Conservation (phyloP, 202 grass and related monocot genomes). For the Tripidium arundinaceum region DNA sequence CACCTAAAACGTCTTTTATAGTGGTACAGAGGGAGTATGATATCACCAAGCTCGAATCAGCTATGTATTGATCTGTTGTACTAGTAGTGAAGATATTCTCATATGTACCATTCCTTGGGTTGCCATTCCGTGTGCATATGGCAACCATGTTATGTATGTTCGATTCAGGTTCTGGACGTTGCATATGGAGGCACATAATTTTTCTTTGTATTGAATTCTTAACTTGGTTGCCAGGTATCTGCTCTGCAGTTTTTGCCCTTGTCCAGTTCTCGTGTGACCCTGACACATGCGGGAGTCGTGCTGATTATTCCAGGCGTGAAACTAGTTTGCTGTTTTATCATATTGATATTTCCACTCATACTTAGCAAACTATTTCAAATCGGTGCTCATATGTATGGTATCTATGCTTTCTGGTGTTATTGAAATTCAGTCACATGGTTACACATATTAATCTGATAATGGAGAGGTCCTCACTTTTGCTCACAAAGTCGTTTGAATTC, state of each 20-base stretch:
- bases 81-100: not conserved
- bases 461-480: too few relatives aligned
- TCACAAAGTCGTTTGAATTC: not conserved
- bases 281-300: not conserved
- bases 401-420: not conserved
- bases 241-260: not conserved
- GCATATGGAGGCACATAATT: not conserved
- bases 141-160: not conserved
- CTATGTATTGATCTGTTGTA: slow-evolving; percentile 1
- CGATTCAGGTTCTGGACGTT: not conserved
- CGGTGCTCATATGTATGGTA: not conserved
- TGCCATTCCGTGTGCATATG: not conserved
- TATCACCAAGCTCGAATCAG: not conserved
- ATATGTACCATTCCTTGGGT: not conserved
- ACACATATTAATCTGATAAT: not conserved
- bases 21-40: too few relatives aligned
- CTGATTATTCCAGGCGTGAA: not conserved
- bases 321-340: not conserved
- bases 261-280: not conserved
- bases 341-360: not conserved
- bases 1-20: too few relatives aligned
- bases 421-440: not conserved
- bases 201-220: not conserved
- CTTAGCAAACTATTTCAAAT: not conserved
- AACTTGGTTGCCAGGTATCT: not conserved